Base-by-base conservation (phyloP, 2,329 filamentous ascomycete species). In the Microcera coccophila region DNA sequence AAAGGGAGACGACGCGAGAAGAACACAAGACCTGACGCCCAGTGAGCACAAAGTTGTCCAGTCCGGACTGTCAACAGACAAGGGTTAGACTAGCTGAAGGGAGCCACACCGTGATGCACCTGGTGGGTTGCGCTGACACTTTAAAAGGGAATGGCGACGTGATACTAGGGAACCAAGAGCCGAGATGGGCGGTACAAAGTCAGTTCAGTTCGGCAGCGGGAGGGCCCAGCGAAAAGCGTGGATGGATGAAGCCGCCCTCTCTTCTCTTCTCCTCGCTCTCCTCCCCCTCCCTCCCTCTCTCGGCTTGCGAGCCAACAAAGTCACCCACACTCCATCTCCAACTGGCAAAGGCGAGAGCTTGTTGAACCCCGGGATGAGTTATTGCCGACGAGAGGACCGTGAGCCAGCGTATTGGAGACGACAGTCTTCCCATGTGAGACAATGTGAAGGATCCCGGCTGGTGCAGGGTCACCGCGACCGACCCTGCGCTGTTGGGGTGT, bases 1-100 rank as follows among this genome's bases (percentile, higher is more conserved):
- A 16, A 38, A 44, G 41, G 31, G 41, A 41, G 41, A 36, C n/a
- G 29, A 17, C 29, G 29, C 33, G 16, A 18, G 18, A 37, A 36
- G 38, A 20, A 11, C 31, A 28, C 24, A 34, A 34, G 41, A 44
- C 31, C 26, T 36, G n/a, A 31, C 29, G 5, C 29, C 15, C 22
- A 26, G 22, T 7, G 29, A 32, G 29, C 29, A 32, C 15, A 17
- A 28, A 9, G 9, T 9, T 28, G 9, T 28, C 24, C 24, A 14
- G 14, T 28, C 9, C 24, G 14, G 24, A 41, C 29, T 33, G 40
- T 44, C 28, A 35, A 41, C 32, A 33, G 34, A 24, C 36, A 40
- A 41, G 45, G 38, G 29, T 32, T 8, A 32, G 29, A 32, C 15
- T 41, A 47, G 45, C 45, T 47, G 45, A 47, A 44, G 45, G 45